phyloP scores from a whole-genome alignment of 495 filamentous ascomycete genomes.

The Daldinia childiae region DNA sequence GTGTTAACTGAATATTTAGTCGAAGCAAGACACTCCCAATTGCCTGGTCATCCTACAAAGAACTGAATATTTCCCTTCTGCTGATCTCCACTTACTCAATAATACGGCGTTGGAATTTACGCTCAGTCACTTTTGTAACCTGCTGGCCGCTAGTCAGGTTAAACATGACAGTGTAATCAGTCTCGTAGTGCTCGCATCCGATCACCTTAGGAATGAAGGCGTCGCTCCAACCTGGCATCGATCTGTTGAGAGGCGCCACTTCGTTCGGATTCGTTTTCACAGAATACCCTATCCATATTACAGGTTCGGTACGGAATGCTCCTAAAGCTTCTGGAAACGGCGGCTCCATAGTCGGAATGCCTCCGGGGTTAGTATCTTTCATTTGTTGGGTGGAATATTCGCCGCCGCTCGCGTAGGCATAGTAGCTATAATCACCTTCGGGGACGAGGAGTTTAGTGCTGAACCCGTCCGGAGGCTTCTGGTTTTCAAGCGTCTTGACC shows the following conservation, averaged over 20 bases:
- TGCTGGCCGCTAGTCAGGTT: not conserved
- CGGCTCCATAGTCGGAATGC: constrained; percentile 11
- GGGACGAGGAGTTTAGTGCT: constrained; percentile 47
- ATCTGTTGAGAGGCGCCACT: constrained; percentile 31
- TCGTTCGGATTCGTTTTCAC: constrained; percentile 36
- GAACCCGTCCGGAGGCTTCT: constrained; percentile 36
- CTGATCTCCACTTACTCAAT: not conserved
- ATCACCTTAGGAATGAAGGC: constrained; percentile 51
- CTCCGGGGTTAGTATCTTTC: not conserved
- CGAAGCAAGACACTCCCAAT: not conserved
- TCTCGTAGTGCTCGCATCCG: constrained; percentile 53
- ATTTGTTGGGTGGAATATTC: constrained; percentile 43
- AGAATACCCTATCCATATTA: constrained; percentile 51
- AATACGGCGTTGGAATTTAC: not conserved
- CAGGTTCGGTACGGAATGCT: constrained; percentile 51
- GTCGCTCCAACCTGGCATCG: constrained; percentile 40
- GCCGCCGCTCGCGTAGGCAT: constrained; percentile 48
- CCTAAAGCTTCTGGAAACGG: constrained; percentile 50
- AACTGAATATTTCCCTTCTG: not conserved
- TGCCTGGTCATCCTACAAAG: not conserved
- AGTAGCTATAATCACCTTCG: constrained; percentile 48
- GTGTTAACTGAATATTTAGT: not conserved
- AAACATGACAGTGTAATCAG: constrained; percentile 15
- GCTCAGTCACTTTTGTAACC: not conserved
- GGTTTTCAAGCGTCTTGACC: constrained; percentile 41